These are phyloP conservation scores for Geranium incanum DNA, from an alignment of 441 rosid genomes.

Conservation along the genomic window DNA sequence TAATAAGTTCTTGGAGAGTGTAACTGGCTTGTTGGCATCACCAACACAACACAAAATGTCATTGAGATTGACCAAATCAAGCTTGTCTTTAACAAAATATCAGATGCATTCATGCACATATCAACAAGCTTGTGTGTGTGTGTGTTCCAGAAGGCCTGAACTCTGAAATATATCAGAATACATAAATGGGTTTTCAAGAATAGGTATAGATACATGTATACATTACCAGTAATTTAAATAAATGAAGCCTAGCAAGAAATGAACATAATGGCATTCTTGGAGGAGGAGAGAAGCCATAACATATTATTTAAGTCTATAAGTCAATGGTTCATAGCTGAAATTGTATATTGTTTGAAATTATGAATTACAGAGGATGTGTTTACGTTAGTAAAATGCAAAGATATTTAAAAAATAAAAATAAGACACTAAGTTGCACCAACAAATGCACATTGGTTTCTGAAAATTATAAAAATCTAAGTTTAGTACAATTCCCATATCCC, in stretches of 20 bases:
- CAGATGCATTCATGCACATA: too few relatives aligned
- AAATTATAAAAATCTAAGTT: not conserved
- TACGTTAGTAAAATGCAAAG: not conserved
- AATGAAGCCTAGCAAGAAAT: not conserved
- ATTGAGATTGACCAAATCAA: not conserved
- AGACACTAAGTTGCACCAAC: constrained; percentile 4
- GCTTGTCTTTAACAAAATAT: too few relatives aligned
- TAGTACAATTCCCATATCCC: not conserved
- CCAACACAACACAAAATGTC: not conserved
- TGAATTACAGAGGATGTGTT: not conserved
- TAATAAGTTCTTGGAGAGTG: not conserved
- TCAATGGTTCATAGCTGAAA: too few relatives aligned
- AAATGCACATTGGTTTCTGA: not conserved
- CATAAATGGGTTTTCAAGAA: not conserved
- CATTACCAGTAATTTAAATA: not conserved
- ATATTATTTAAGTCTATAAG: too few relatives aligned
- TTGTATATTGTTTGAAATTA: not conserved
- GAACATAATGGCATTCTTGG: not conserved
- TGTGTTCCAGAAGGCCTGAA: too few relatives aligned
- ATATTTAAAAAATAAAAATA: not conserved
- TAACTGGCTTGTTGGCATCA: not conserved
- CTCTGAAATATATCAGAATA: not conserved
- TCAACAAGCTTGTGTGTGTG: too few relatives aligned
- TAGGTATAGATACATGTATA: too few relatives aligned
- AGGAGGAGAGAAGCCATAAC: not conserved